Evolutionary conservation across 2,329 filamentous ascomycete species (phyloP).

Genomic region (Neofusicoccum cordaticola): DNA sequence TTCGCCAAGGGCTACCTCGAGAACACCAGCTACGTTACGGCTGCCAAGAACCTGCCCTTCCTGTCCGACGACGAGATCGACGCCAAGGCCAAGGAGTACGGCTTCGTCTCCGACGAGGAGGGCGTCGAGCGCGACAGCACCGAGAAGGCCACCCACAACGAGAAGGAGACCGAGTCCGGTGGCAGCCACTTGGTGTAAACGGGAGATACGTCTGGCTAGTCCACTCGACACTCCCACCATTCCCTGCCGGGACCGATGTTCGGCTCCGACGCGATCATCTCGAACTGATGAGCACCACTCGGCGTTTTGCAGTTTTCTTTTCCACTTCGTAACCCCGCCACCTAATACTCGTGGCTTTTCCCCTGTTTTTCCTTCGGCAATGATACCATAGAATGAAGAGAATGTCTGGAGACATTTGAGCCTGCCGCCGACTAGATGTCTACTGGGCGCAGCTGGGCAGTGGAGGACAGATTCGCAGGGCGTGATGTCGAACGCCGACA

Average conservation of each 20-base stretch:
- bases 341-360: constrained; percentile 3
- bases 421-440: constrained; percentile 5
- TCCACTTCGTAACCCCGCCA: not conserved
- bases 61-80: constrained; percentile 54
- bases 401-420: not conserved
- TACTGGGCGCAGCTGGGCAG: not conserved
- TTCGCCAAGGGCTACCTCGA: constrained; percentile 54
- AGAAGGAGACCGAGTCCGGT: constrained; percentile 19
- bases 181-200: constrained; percentile 18
- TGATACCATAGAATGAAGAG: constrained; percentile 14
- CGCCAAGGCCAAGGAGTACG: constrained; percentile 41
- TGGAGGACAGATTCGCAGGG: not conserved
- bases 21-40: constrained; percentile 59
- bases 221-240: not conserved
- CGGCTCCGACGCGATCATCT: not conserved
- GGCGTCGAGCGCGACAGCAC: constrained; percentile 4
- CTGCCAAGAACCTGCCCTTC: constrained; percentile 56
- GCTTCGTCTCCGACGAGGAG: constrained; percentile 30
- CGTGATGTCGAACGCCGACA: not conserved
- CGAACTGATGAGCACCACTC: not conserved
- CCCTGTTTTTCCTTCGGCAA: not conserved
- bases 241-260: not conserved
- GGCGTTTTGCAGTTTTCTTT: not conserved
- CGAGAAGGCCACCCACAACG: constrained; percentile 16
- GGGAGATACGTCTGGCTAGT: not conserved